Evolutionary conservation across 148 eudicot genomes (phyloP).

Genomic region (Spergularia bocconei): DNA sequence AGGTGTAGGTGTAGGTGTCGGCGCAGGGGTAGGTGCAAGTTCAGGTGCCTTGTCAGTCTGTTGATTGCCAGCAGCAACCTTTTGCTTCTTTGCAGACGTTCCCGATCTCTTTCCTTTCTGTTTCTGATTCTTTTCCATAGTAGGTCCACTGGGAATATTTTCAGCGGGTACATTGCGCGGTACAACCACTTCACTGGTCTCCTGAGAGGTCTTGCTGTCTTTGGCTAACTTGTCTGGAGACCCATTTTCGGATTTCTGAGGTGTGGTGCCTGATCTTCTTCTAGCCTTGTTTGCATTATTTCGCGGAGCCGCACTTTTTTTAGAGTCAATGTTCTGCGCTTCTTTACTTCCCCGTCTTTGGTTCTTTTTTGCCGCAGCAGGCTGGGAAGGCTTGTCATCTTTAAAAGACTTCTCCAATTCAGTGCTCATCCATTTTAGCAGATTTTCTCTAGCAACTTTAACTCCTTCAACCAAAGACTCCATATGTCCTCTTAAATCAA

Average conservation of each 20-base stretch:
- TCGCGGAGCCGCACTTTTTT: conserved; percentile 23
- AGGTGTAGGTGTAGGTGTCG: no score
- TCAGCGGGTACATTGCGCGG: conserved; percentile 27
- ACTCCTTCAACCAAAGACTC: conserved; percentile 47
- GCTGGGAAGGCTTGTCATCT: conserved; percentile 20
- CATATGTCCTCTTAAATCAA: conserved; percentile 37
- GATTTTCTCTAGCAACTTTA: conserved; percentile 40
- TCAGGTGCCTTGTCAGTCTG: conserved; percentile 23
- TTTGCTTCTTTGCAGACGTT: conserved; percentile 28
- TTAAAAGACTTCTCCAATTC: conserved; percentile 36
- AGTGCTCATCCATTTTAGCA: conserved; percentile 47
- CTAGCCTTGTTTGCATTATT: conserved; percentile 18
- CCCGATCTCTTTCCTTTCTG: conserved; percentile 27
- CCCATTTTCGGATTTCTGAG: conserved; percentile 13
- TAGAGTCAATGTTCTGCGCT: background rate
- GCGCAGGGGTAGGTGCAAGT: no score
- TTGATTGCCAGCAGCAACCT: conserved; percentile 4
- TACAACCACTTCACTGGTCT: conserved; percentile 15
- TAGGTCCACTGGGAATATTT: conserved; percentile 7
- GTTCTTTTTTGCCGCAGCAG: conserved; percentile 22
- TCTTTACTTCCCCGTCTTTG: conserved; percentile 7
- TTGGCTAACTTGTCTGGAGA: conserved; percentile 21
- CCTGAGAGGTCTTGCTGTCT: conserved; percentile 22
- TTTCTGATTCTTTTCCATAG: conserved; percentile 22
- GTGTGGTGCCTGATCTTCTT: conserved; percentile 1